Percentiles rank a stretch among this genome's conserved stretches.
Evolutionary conservation across 1,139 yeast genomes (phyloP).

Genomic region (Suhomyces kunorum): DNA sequence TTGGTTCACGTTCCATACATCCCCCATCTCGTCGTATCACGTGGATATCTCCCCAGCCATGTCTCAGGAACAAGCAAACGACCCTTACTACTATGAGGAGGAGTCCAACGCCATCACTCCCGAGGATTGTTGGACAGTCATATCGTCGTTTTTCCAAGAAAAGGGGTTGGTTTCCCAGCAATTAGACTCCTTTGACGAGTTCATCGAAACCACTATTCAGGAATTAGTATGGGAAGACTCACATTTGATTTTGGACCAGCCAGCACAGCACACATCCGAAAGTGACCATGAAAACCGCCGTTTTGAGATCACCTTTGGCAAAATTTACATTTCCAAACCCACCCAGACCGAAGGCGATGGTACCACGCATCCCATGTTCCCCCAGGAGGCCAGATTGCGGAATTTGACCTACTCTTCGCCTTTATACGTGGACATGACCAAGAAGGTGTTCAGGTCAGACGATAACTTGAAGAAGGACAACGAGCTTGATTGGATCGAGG

Average conservation of each 20-base stretch:
- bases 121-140: conserved; percentile 99
- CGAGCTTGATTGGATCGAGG: conserved; percentile 74
- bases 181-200: conserved; percentile 96
- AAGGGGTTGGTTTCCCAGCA: conserved; percentile 98
- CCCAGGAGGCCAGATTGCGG: conserved; percentile 96
- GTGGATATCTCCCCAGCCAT: conserved; percentile 11
- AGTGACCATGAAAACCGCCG: conserved; percentile 86
- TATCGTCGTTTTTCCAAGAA: conserved; percentile 92
- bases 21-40: conserved; percentile 1
- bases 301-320: conserved; percentile 94
- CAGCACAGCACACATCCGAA: conserved; percentile 95
- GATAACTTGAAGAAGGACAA: conserved; percentile 56
- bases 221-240: conserved; percentile 96
- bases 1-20: conserved; percentile 5
- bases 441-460: conserved; percentile 80
- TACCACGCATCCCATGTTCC: conserved; percentile 96
- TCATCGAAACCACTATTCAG: conserved; percentile 94
- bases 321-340: conserved; percentile 93
- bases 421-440: conserved; percentile 92
- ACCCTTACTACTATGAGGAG: conserved; percentile 64
- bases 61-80: conserved; percentile 29
- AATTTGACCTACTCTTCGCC: conserved; percentile 96
- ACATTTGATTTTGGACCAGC: conserved; percentile 90
- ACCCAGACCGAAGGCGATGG: conserved; percentile 99
- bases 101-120: conserved; percentile 82